A percentile compares a stretch with the other conserved stretches of the same genome.
Evolutionary conservation across 257 asterid species (phyloP).

Genomic region (Solanum virginianum): DNA sequence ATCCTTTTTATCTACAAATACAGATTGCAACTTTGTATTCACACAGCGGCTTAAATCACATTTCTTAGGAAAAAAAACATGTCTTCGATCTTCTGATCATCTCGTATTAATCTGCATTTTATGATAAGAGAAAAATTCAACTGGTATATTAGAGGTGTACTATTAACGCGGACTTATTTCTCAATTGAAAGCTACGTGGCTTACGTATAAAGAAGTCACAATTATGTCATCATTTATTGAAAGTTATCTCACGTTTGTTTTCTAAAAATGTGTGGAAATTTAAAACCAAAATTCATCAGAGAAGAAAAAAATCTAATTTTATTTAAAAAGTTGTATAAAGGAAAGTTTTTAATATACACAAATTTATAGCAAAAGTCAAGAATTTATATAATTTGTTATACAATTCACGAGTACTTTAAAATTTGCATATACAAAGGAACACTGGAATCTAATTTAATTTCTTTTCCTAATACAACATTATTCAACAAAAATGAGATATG

Average conservation of each 20-base stretch:
- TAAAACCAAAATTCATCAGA: not conserved
- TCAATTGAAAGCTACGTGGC: not conserved
- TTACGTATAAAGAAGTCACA: not conserved
- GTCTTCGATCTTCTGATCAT: too few relatives aligned
- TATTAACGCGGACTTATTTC: not conserved
- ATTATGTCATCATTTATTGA: not conserved
- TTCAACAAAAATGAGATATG: not conserved
- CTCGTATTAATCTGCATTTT: too few relatives aligned
- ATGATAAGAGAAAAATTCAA: not conserved
- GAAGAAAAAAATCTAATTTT: not conserved
- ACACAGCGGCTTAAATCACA: too few relatives aligned
- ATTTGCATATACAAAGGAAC: not conserved
- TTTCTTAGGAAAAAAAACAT: too few relatives aligned
- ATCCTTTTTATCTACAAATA: too few relatives aligned
- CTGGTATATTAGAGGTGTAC: not conserved
- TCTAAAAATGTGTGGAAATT: not conserved
- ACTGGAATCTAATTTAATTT: not conserved
- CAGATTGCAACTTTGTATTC: too few relatives aligned
- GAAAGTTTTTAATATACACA: not conserved
- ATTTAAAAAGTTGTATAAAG: not conserved
- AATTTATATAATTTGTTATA: too few relatives aligned
- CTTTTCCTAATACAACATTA: not conserved
- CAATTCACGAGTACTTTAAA: not conserved
- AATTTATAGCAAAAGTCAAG: too few relatives aligned
- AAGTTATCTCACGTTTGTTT: not conserved